Evolutionary conservation across 306 rosid species (phyloP), one percentile per base, ranked within the genome.

Genomic region (Pterocarpus macrocarpus): DNA sequence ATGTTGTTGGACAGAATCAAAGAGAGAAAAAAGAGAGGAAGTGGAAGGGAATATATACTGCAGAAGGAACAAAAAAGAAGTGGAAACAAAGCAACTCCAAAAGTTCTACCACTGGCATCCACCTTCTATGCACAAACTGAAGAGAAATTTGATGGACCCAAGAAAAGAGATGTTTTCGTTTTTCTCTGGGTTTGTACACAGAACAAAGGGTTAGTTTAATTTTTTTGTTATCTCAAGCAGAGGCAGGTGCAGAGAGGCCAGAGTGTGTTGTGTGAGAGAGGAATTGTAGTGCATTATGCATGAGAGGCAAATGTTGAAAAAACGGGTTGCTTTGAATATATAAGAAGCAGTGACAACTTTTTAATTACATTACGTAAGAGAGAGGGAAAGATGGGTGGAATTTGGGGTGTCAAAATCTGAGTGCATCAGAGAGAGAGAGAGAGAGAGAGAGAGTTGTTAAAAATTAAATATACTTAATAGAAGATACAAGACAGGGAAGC

Each of bases 121-220:
- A 84, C 83, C 88, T 81, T 69, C 67, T 77, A 73, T 58, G 64
- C 79, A 50, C 30, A 76, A 65, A 77, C 14, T 82, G 85, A 85
- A 81, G 86, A 56, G 78, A 76, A 35, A 62, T 70, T 81, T 85
- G 85, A 91, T 88, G 84, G 71, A 88, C 75, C 89, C 90, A 83
- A 90, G 87, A 81, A 22, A 22, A 87, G 90, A 85, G 82, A 84
- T 84, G 86, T 55, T 55, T 87, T 53, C 65, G 56, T 41, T 59
- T 59, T n/a, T 83, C 70, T 75, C 52, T 76, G 87, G 81, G 83
- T 73, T 84, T 81, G 64, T 86, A 65, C 79, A 79, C 66, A 81
- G 71, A 86, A 83, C 77, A 78, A 81, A 74, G 67, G 74, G 85
- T 68, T 65, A 43, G 59, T 66, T 82, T 75, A 84, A 76, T 84